phyloP scores from a whole-genome alignment of 2,329 filamentous ascomycete species.

The Fusarium xyrophilum region DNA sequence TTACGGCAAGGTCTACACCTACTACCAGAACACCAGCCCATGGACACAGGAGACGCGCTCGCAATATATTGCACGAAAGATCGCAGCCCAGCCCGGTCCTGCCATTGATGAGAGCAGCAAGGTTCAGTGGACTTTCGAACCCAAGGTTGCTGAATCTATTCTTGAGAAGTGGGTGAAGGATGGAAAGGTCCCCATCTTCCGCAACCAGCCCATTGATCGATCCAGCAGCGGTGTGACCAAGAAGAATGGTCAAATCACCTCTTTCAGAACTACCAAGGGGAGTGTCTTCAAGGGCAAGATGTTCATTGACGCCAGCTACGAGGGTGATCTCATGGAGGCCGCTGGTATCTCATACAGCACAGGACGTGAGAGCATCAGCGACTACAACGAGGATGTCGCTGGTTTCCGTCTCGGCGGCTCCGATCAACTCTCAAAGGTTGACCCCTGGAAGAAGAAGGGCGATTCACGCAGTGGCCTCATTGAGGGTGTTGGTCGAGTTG shows the following conservation, averaged over 20 bases:
- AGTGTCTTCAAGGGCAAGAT: conserved; percentile 25
- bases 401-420: conserved; percentile 10
- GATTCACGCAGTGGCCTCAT: conserved; percentile 18
- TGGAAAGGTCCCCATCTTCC: conserved; percentile 26
- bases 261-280: conserved; percentile 23
- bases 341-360: conserved; percentile 26
- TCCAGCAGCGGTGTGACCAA: conserved; percentile 17
- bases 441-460: conserved; percentile 25
- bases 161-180: conserved; percentile 33
- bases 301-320: conserved; percentile 35
- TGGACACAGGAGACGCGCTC: conserved; percentile 30
- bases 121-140: conserved; percentile 36
- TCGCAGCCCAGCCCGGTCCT: conserved; percentile 28
- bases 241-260: conserved; percentile 18
- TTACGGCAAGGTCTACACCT: conserved; percentile 20
- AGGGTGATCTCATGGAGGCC: conserved; percentile 34
- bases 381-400: conserved; percentile 23
- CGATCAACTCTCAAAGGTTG: conserved; percentile 11
- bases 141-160: conserved; percentile 28
- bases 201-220: conserved; percentile 24
- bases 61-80: conserved; percentile 19
- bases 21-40: conserved; percentile 15
- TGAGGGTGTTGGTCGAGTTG: conserved; percentile 15
- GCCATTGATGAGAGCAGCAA: conserved; percentile 28
- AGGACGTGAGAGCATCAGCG: conserved; percentile 20